Evolutionary conservation across 1,284 basidiomycete species (phyloP), one percentile per base, ranked within the genome.

Genomic region (Vanrija humicola): DNA sequence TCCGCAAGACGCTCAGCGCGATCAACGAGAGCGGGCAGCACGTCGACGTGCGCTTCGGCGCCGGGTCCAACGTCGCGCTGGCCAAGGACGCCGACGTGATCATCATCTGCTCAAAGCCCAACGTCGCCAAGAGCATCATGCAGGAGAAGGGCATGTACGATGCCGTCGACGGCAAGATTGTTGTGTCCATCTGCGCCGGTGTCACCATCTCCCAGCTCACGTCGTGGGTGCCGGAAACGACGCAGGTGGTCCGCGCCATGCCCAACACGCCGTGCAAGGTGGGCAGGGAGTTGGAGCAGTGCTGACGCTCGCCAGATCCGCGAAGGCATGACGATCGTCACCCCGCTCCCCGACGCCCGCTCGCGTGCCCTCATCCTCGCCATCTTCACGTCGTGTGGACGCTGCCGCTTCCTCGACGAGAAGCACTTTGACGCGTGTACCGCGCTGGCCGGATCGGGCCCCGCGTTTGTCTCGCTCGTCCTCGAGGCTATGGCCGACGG

Each of bases 401-500:
- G 89, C 42, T 94, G 90, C 74, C 85, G 91, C 12, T 92, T 95
- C 81, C 82, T 97, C 43, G 93, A 96, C 53, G 93, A 97, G 75
- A 95, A 94, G 75, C 88, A 98, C 77, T 98, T 99, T 70, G 95
- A 99, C 77, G 95, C 94, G 3, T 96, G 91, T 71, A 99, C 96
- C 0, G 96, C 96, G 9, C 81, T 99, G 5, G 93, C 90, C 16
- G 96, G 94, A 2, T 92, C 90, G 9, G 96, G 96, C 0, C 96
- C 96, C 29, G 96, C 96, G 0, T 98, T 99, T 75, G 92, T 91
- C 1, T 93, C 91, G 64, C 86, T 98, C 46, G 94, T 98, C 67
- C 81, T 99, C 58, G 96, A 99, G 76, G 95, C 96, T 0, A 97
- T 99, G 93, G 88, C 92, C 2, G 96, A 98, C 76, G 96, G 96